phyloP scores from a whole-genome alignment of 371 early-diverging fungal genomes.

The Rhizomucor pusillus region DNA sequence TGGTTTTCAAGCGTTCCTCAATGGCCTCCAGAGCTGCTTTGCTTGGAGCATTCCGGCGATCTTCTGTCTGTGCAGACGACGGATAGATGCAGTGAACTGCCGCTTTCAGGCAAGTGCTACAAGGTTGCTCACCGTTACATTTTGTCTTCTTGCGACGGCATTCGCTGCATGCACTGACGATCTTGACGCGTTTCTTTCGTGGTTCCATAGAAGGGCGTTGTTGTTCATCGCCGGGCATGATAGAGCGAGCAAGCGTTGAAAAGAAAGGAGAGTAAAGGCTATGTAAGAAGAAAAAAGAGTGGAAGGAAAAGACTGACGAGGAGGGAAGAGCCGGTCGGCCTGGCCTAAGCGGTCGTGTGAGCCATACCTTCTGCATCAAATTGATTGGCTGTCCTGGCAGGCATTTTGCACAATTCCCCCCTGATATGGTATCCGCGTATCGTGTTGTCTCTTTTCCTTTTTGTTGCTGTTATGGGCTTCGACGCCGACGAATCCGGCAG shows the following conservation, averaged over 20 bases:
- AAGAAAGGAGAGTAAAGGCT: background rate
- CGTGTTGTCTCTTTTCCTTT: no score
- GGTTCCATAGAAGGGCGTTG: constrained; percentile 14
- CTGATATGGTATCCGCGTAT: no score
- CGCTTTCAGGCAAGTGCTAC: constrained; percentile 50
- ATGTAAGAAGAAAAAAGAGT: background rate
- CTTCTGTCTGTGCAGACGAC: constrained; percentile 25
- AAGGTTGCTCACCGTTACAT: constrained; percentile 52
- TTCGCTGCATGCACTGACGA: constrained; percentile 55
- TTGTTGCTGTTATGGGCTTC: no score
- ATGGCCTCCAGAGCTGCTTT: constrained; percentile 44
- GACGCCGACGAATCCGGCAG: no score
- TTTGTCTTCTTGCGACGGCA: constrained; percentile 59
- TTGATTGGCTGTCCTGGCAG: no score
- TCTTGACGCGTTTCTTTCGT: constrained; percentile 51
- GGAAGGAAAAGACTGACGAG: background rate
- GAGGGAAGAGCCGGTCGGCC: constrained; percentile 6
- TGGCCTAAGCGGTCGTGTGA: no score
- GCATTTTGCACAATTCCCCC: no score
- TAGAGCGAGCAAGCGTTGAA: constrained; percentile 2
- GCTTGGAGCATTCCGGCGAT: constrained; percentile 31
- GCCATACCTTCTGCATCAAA: no score
- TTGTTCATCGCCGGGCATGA: constrained; percentile 17
- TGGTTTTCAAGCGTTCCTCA: constrained; percentile 41
- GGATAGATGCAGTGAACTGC: constrained; percentile 36